Base-by-base conservation (phyloP, 805 yeast genomes). In the Diddensiella caesifluorescens region DNA sequence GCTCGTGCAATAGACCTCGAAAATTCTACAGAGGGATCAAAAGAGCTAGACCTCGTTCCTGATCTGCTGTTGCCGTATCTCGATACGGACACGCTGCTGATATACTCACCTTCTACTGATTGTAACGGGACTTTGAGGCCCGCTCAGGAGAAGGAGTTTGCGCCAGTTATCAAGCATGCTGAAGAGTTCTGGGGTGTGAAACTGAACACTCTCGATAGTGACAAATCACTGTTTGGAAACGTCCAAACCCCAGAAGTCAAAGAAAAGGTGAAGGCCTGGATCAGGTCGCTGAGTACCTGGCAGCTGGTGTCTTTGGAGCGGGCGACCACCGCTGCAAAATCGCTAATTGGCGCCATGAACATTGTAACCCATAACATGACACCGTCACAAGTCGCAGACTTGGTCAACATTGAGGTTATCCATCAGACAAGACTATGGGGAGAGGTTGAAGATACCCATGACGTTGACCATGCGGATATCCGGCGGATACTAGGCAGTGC, bases 401-500 rank as follows among this genome's bases (percentile, higher is more conserved):
- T 83, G 44, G 88, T 88, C 6, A 80, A 83, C 43, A 68, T 92
- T 54, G 99, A 92, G 58, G 80, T 80, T 10, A 78, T 81, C 25
- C 76, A 75, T 63, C 99, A 92, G 64, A 84, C 95, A 26, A 79
- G 77, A 18, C 74, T 80, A 56, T 92, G 98, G 98, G 98, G 98
- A 23, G 97, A 90, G 63, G 97, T 90, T 19, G 97, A 92, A 65
- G 98, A 92, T 57, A 87, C 97, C 2, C 98, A 92, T 59, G 98
- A 92, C 61, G 97, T 92, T n/a, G 95, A 86, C 55, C 81, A 83
- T 61, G 95, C 80, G 29, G 97, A 92, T 53, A 72, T 94, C 54
- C 71, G 86, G 55, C 79, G 97, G 62, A 79, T 80, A 55, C 72
- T 92, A 35, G 79, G 90, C 26, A 75, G 87, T 50, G 89, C 95